A percentile compares a stretch with the other conserved stretches of the same genome.
Conservation (phyloP, 768 basidiomycete species). For the Suillus subaureus region DNA sequence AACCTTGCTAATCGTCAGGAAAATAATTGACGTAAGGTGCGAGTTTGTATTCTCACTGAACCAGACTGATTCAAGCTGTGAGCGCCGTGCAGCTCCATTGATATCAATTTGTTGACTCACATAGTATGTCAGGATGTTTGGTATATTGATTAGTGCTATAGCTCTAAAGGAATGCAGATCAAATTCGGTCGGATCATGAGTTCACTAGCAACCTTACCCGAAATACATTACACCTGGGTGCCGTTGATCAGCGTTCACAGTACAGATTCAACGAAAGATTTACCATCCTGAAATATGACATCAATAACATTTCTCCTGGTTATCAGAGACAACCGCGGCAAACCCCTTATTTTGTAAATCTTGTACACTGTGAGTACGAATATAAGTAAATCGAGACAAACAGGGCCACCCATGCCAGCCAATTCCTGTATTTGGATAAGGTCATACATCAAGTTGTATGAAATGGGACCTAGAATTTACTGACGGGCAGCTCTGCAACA, state of each 20-base stretch:
- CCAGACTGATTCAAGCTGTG: slow-evolving; percentile 1
- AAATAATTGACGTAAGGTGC: not conserved
- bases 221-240: not conserved
- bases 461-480: not conserved
- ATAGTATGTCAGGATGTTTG: slow-evolving; percentile 48
- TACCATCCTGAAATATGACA: not conserved
- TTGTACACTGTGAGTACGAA: not conserved
- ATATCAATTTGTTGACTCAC: slow-evolving; percentile 20
- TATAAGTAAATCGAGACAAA: not conserved
- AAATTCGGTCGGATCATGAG: not conserved
- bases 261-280: not conserved
- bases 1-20: not conserved
- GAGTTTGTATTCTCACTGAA: slow-evolving; percentile 8
- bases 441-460: not conserved
- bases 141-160: slow-evolving; percentile 52
- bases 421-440: not conserved
- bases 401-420: not conserved
- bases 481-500: not conserved
- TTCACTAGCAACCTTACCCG: slow-evolving; percentile 5
- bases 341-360: not conserved
- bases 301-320: not conserved
- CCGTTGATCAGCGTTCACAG: not conserved
- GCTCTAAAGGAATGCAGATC: slow-evolving; percentile 38
- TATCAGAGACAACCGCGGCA: not conserved
- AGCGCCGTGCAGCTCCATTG: not conserved